A percentile compares a stretch with the other conserved stretches of the same genome.
phyloP scores from a whole-genome alignment of 805 yeast species.

The Phaffomyces antillensis region DNA sequence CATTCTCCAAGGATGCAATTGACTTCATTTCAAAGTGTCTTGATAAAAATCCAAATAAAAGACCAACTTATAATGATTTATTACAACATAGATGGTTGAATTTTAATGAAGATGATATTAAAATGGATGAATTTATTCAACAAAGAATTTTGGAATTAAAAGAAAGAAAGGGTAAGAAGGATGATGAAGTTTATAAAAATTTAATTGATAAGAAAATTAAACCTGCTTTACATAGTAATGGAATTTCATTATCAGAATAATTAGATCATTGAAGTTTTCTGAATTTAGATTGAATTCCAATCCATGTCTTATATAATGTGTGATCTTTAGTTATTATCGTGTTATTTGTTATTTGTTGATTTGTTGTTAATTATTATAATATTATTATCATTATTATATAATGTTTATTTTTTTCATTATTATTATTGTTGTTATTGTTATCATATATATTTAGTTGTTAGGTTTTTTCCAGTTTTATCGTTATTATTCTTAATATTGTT shows the following conservation, averaged over 20 bases:
- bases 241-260: conserved; percentile 2
- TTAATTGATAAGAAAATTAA: conserved; percentile 19
- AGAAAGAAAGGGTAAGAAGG: conserved; percentile 14
- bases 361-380: no score
- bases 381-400: no score
- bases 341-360: no score
- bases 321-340: no score
- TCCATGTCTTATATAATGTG: no score
- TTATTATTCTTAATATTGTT: no score
- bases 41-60: conserved; percentile 67
- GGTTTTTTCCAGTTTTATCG: no score
- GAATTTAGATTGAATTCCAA: no score
- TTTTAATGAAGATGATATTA: conserved; percentile 30
- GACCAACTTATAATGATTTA: conserved; percentile 76
- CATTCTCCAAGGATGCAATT: conserved; percentile 69
- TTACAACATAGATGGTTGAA: conserved; percentile 80
- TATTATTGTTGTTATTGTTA: no score
- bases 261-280: no score
- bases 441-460: no score
- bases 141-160: conserved; percentile 23
- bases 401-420: no score
- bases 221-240: conserved; percentile 28
- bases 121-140: conserved; percentile 31
- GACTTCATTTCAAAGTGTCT: conserved; percentile 74
- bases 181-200: conserved; percentile 18